phyloP scores from a whole-genome alignment of 306 rosid genomes.

The Hippophae tibetana region DNA sequence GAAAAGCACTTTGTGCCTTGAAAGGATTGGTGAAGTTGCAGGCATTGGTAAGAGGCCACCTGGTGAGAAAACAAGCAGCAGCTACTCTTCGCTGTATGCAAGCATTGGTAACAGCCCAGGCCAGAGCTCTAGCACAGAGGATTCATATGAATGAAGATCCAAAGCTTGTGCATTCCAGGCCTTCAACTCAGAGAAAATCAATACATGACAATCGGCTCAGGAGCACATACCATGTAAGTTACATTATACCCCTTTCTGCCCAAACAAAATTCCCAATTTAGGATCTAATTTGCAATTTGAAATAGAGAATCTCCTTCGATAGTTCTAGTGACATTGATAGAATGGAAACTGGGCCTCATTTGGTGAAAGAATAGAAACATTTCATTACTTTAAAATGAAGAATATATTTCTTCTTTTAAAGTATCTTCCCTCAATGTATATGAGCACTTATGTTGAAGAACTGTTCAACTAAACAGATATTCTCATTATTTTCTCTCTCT shows the following conservation, averaged over 20 bases:
- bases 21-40: slow-evolving; percentile 87
- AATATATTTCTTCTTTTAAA: too few species aligned
- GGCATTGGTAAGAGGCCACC: slow-evolving; percentile 85
- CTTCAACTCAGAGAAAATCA: slow-evolving; percentile 38
- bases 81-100: slow-evolving; percentile 78
- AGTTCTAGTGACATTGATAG: too few species aligned
- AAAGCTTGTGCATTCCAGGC: slow-evolving; percentile 25
- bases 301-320: too few species aligned
- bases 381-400: too few species aligned
- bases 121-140: slow-evolving; percentile 81
- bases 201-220: slow-evolving; percentile 33
- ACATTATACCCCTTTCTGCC: not conserved
- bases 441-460: too few species aligned
- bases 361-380: too few species aligned
- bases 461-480: too few species aligned
- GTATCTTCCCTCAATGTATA: too few species aligned
- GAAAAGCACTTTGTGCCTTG: slow-evolving; percentile 74
- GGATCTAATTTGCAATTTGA: too few species aligned
- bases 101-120: slow-evolving; percentile 83
- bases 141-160: slow-evolving; percentile 43
- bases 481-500: too few species aligned
- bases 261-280: too few species aligned
- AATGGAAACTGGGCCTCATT: too few species aligned
- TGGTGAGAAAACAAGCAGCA: slow-evolving; percentile 77
- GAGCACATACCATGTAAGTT: slow-evolving; percentile 43